A percentile compares a stretch with the other conserved stretches of the same genome.
Evolutionary conservation across 257 asterid species (phyloP).

Genomic region (Leptodermis oblonga): DNA sequence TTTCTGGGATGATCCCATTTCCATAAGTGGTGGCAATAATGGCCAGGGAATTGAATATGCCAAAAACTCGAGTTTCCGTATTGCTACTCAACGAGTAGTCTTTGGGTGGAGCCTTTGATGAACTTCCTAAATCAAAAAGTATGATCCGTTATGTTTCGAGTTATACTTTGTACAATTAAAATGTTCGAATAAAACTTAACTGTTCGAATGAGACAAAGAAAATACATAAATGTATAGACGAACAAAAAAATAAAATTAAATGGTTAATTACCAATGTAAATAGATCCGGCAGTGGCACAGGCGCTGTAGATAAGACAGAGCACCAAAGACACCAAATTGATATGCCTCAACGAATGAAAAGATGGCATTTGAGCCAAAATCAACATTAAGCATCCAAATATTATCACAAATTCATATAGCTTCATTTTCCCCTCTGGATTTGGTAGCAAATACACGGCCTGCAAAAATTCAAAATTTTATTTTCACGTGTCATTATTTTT

Average conservation of each 20-base stretch:
- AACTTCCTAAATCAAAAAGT: conserved; percentile 45
- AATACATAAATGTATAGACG: too few species aligned
- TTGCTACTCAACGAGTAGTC: conserved; percentile 52
- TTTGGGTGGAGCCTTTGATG: conserved; percentile 61
- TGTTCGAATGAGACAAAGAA: too few species aligned
- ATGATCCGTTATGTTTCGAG: too few species aligned
- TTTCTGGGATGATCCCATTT: conserved; percentile 90
- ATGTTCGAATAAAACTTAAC: too few species aligned
- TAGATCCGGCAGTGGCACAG: conserved; percentile 78
- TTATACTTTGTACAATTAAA: too few species aligned
- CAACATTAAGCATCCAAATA: conserved; percentile 78
- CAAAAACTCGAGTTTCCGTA: conserved; percentile 45
- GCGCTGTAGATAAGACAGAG: conserved; percentile 74
- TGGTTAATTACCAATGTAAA: conserved; percentile 54
- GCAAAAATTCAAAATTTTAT: too few species aligned
- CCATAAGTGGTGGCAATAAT: conserved; percentile 90
- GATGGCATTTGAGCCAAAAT: conserved; percentile 91
- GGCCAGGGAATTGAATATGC: conserved; percentile 73
- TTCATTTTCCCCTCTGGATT: conserved; percentile 61
- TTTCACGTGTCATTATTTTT: too few species aligned
- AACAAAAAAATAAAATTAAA: too few species aligned
- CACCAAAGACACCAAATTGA: conserved; percentile 69
- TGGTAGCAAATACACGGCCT: conserved; percentile 63
- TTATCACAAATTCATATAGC: conserved; percentile 55
- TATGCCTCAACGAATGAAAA: conserved; percentile 85